Evolutionary conservation across 2,329 filamentous ascomycete species (phyloP).

Genomic region (Arthroderma sp.): DNA sequence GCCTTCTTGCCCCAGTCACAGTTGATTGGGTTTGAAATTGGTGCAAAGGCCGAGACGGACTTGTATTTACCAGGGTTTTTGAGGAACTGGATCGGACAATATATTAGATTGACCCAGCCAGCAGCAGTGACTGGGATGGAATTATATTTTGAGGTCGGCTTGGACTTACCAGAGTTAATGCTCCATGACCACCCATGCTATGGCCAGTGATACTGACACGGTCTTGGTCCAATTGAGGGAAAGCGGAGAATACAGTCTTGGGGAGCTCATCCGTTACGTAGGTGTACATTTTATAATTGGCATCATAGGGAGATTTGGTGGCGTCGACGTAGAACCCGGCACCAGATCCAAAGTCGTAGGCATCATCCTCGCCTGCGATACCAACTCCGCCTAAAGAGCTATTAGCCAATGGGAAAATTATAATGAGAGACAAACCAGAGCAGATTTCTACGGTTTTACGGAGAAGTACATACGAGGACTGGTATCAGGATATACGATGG

Average conservation of each 20-base stretch:
- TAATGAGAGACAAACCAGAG: not conserved
- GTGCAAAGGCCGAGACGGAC: conserved; percentile 79
- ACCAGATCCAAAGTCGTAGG: conserved; percentile 81
- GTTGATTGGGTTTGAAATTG: conserved; percentile 71
- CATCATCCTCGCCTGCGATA: conserved; percentile 72
- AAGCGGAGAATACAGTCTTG: conserved; percentile 55
- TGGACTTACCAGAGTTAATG: conserved; percentile 56
- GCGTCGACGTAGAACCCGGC: conserved; percentile 95
- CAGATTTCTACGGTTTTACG: not conserved
- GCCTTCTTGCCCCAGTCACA: conserved; percentile 96
- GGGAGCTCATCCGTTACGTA: conserved; percentile 90
- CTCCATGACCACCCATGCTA: conserved; percentile 95
- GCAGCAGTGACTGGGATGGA: not conserved
- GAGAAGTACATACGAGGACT: conserved; percentile 54
- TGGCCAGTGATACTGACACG: conserved; percentile 81
- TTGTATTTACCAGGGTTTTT: conserved; percentile 84
- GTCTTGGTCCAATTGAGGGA: conserved; percentile 54
- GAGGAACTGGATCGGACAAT: conserved; percentile 46
- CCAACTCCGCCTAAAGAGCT: conserved; percentile 50
- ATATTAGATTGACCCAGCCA: no score
- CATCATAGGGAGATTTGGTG: conserved; percentile 56
- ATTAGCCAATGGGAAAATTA: not conserved
- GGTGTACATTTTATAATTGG: conserved; percentile 84
- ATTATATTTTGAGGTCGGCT: not conserved
- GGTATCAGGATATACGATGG: conserved; percentile 91